phyloP scores from a whole-genome alignment of 352 stramenopile genomes.

The Pythium myriotylum region DNA sequence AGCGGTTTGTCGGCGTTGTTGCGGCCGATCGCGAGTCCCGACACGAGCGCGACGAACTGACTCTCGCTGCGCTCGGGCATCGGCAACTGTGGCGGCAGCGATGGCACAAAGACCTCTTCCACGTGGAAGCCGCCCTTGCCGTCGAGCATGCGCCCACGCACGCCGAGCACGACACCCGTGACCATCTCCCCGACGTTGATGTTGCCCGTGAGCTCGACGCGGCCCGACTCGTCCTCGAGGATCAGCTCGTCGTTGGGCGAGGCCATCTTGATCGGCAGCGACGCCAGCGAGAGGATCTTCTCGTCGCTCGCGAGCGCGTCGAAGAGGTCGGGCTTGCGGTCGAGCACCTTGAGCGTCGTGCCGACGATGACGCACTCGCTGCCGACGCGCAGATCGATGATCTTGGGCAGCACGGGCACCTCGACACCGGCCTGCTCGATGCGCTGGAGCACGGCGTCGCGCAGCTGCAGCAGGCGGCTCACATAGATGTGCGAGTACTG shows the following conservation, averaged over 20 bases:
- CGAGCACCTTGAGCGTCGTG: conserved; percentile 84
- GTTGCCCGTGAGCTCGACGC: conserved; percentile 67
- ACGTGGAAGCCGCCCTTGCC: conserved; percentile 58
- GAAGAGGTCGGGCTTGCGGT: conserved; percentile 80
- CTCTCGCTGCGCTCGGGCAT: conserved; percentile 51
- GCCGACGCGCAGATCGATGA: conserved; percentile 76
- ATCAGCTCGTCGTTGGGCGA: conserved; percentile 74
- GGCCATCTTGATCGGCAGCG: conserved; percentile 43
- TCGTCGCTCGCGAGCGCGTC: conserved; percentile 73
- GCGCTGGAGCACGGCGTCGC: conserved; percentile 50
- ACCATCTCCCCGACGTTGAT: conserved; percentile 56
- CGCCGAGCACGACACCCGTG: conserved; percentile 76
- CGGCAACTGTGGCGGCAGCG: conserved; percentile 46
- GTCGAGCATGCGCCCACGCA: conserved; percentile 58
- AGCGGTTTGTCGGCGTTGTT: conserved; percentile 43
- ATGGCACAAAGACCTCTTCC: conserved; percentile 57
- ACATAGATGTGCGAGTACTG: conserved; percentile 93
- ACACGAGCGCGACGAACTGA: conserved; percentile 72
- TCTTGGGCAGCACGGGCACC: conserved; percentile 58
- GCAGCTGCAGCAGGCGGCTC: conserved; percentile 73
- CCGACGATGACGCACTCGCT: conserved; percentile 75
- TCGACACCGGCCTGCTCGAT: conserved; percentile 37
- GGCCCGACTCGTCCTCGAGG: conserved; percentile 89
- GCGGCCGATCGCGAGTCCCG: conserved; percentile 49
- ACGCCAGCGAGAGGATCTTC: conserved; percentile 44